These are phyloP conservation scores for Ulmus americana DNA, from an alignment of 331 rosid species.

Conservation along the genomic window DNA sequence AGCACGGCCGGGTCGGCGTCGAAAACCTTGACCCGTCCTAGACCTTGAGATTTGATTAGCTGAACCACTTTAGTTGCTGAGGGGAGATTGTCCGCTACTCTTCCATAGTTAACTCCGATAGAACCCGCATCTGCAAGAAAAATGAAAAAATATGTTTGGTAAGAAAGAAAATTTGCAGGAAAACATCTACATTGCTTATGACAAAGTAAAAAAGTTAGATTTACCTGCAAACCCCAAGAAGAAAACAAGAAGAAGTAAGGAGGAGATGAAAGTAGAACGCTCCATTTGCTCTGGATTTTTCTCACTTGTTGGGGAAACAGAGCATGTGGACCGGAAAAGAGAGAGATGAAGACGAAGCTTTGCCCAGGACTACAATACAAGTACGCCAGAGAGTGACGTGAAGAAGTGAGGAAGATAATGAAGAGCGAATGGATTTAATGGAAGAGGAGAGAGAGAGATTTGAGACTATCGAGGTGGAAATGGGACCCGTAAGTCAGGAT, in stretches of 20 bases:
- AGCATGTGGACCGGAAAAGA: background rate
- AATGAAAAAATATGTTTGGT: background rate
- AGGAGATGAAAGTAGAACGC: conserved; percentile 13
- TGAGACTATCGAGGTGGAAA: conserved; percentile 31
- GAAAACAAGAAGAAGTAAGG: conserved; percentile 17
- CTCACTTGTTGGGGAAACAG: conserved; percentile 18
- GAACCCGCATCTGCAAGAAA: conserved; percentile 57
- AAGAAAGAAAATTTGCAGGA: background rate
- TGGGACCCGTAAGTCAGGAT: conserved; percentile 40
- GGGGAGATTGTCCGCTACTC: conserved; percentile 78
- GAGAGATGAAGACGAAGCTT: background rate
- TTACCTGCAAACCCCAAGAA: conserved; percentile 12
- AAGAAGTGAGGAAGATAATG: background rate
- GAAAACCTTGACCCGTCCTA: conserved; percentile 68
- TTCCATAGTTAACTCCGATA: conserved; percentile 88
- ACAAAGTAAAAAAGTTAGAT: background rate
- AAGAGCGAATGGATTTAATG: conserved; percentile 17
- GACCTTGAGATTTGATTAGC: conserved; percentile 57
- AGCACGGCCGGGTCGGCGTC: conserved; percentile 90
- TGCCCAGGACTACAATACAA: no score
- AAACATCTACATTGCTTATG: no score
- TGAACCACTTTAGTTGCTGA: conserved; percentile 58
- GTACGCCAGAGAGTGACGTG: background rate
- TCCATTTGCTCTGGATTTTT: conserved; percentile 43
- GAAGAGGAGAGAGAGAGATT: background rate